Percentiles rank a stretch among this genome's conserved stretches.
These are phyloP conservation scores for Codiaeum variegatum DNA, from an alignment of 441 rosid species.

Conservation along the genomic window DNA sequence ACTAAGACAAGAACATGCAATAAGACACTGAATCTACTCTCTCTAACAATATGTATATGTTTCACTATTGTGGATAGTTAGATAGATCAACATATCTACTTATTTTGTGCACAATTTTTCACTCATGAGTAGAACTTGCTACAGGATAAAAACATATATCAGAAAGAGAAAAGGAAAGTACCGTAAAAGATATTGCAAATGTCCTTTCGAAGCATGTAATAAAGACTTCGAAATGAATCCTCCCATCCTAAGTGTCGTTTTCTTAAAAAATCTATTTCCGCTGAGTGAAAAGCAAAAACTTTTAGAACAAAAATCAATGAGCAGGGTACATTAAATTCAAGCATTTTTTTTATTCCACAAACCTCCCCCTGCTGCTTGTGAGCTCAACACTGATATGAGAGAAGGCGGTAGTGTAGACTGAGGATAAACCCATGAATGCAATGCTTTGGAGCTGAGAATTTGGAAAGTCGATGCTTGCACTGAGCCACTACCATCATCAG, in stretches of 20 bases:
- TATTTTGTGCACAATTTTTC: not conserved
- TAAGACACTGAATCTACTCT: not conserved
- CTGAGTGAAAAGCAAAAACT: slow-evolving; percentile 30
- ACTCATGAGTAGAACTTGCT: not conserved
- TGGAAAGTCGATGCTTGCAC: slow-evolving; percentile 37
- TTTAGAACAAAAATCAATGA: not conserved
- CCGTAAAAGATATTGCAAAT: slow-evolving; percentile 58
- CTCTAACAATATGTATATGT: not conserved
- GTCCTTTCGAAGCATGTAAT: slow-evolving; percentile 74
- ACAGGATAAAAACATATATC: not conserved
- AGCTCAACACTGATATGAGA: slow-evolving; percentile 52
- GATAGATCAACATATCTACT: not conserved
- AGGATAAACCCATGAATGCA: slow-evolving; percentile 94
- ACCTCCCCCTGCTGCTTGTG: slow-evolving; percentile 67
- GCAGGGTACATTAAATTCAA: not conserved
- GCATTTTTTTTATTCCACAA: slow-evolving; percentile 26
- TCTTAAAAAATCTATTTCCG: slow-evolving; percentile 62
- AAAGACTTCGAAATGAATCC: slow-evolving; percentile 90
- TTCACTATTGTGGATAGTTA: not conserved
- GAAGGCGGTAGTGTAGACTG: slow-evolving; percentile 81
- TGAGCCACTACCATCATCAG: slow-evolving; percentile 33
- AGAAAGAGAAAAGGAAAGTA: slow-evolving; percentile 11
- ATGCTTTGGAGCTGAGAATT: slow-evolving; percentile 43
- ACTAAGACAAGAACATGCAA: not conserved
- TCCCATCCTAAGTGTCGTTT: slow-evolving; percentile 74